Evolutionary conservation across 2,329 filamentous ascomycete species (phyloP).

Genomic region (Penicillium oxalicum): DNA sequence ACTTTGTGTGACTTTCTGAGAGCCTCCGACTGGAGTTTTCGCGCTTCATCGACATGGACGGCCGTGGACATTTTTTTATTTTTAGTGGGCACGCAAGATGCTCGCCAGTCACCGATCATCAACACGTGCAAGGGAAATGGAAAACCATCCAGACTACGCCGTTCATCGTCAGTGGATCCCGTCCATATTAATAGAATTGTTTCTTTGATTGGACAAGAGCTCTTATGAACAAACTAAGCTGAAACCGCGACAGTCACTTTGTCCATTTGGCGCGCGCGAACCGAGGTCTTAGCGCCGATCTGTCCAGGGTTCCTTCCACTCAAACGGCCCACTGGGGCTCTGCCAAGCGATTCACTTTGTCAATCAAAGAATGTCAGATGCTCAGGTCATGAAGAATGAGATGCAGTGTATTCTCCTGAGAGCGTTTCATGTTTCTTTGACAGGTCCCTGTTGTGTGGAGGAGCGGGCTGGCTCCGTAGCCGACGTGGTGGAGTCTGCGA

Average conservation of each 20-base stretch:
- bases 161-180: too few relatives aligned
- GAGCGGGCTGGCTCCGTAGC: conserved; percentile 1
- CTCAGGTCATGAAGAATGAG: conserved; percentile 6
- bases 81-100: too few relatives aligned
- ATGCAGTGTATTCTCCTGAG: not conserved
- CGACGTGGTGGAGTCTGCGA: conserved; percentile 7
- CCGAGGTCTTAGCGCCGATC: conserved; percentile 7
- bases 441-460: conserved; percentile 8
- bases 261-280: conserved; percentile 20
- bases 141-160: too few relatives aligned
- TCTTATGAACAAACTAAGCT: conserved; percentile 4
- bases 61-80: too few relatives aligned
- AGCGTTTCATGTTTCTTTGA: conserved; percentile 14
- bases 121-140: too few relatives aligned
- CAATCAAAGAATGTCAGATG: too few relatives aligned
- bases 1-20: too few relatives aligned
- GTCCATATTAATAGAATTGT: not conserved
- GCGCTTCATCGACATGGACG: too few relatives aligned
- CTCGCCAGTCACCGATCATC: too few relatives aligned
- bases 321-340: not conserved
- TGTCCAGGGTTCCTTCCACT: not conserved
- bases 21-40: too few relatives aligned
- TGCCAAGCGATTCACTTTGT: too few relatives aligned
- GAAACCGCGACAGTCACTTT: conserved; percentile 3
- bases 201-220: conserved; percentile 12